Percentiles rank a stretch among this genome's conserved stretches.
These are phyloP conservation scores for Nemophila menziesii DNA, from an alignment of 257 asterid genomes.

Conservation along the genomic window DNA sequence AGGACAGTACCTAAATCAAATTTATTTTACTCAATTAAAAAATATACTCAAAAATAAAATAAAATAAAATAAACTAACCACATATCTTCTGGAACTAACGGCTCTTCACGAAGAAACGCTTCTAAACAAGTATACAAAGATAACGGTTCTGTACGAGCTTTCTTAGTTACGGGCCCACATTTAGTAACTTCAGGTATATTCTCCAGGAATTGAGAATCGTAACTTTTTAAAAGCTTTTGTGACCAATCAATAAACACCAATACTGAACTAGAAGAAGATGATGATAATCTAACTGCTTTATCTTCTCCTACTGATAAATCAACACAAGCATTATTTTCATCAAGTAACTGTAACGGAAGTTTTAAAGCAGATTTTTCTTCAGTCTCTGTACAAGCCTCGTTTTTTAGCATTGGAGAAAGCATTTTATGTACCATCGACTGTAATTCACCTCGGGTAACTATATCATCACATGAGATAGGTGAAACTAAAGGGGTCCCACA, in stretches of 20 bases:
- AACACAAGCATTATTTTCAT: conserved; percentile 88
- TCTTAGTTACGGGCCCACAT: conserved; percentile 69
- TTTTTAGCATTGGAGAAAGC: conserved; percentile 74
- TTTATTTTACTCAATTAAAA: conserved; percentile 9
- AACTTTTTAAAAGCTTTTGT: conserved; percentile 76
- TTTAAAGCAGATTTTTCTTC: conserved; percentile 32
- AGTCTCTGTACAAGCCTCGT: conserved; percentile 30
- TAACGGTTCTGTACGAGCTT: conserved; percentile 92
- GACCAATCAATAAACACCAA: conserved; percentile 98
- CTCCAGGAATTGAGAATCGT: conserved; percentile 73
- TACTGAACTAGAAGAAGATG: conserved; percentile 68
- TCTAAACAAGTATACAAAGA: conserved; percentile 95
- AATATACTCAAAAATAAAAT: no score
- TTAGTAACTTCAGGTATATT: conserved; percentile 80
- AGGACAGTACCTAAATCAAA: conserved; percentile 75
- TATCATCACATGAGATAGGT: conserved; percentile 77
- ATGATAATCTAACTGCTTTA: conserved; percentile 71
- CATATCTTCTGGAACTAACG: conserved; percentile 99
- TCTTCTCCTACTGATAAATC: conserved; percentile 84
- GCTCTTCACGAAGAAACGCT: conserved; percentile 96
- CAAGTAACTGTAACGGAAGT: conserved; percentile 93
- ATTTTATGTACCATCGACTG: conserved; percentile 73
- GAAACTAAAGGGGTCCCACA: conserved; percentile 98
- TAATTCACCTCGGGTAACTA: conserved; percentile 64
- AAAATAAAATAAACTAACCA: conserved; percentile 44